phyloP scores from a whole-genome alignment of 768 basidiomycete species.

The Strobilomyces confusus region DNA sequence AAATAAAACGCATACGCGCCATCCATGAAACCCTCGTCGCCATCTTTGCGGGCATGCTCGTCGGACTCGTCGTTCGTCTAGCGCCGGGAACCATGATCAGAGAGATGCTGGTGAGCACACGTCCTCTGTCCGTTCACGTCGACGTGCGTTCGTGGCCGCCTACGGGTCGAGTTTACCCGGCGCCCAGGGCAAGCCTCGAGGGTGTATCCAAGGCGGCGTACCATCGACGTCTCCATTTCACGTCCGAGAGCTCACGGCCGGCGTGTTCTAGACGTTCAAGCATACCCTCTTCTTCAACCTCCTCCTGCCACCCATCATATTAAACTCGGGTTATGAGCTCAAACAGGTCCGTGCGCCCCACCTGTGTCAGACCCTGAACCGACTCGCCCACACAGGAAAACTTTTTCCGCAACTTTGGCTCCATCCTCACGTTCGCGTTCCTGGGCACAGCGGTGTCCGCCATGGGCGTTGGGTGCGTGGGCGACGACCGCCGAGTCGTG shows the following conservation, averaged over 20 bases:
- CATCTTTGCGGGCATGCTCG: slow-evolving; percentile 94
- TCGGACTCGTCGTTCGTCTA: slow-evolving; percentile 85
- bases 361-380: not conserved
- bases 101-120: slow-evolving; percentile 89
- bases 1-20: slow-evolving; percentile 92
- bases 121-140: not conserved
- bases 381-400: slow-evolving; percentile 61
- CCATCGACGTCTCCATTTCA: not conserved
- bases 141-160: too few species aligned
- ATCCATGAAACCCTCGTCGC: slow-evolving; percentile 96
- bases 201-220: not conserved
- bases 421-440: slow-evolving; percentile 92
- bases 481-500: not conserved
- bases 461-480: slow-evolving; percentile 86
- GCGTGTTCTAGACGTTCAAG: slow-evolving; percentile 72
- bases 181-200: not conserved
- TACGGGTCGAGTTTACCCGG: not conserved
- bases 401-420: slow-evolving; percentile 98
- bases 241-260: slow-evolving; percentile 7
- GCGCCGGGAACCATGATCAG: slow-evolving; percentile 92
- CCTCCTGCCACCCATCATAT: slow-evolving; percentile 95
- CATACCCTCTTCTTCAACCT: slow-evolving; percentile 98
- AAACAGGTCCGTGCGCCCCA: slow-evolving; percentile 64
- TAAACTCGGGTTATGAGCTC: slow-evolving; percentile 96
- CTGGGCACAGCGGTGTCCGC: slow-evolving; percentile 95